Conservation (phyloP, 2,329 filamentous ascomycete genomes). For the Alternaria incomplexa region DNA sequence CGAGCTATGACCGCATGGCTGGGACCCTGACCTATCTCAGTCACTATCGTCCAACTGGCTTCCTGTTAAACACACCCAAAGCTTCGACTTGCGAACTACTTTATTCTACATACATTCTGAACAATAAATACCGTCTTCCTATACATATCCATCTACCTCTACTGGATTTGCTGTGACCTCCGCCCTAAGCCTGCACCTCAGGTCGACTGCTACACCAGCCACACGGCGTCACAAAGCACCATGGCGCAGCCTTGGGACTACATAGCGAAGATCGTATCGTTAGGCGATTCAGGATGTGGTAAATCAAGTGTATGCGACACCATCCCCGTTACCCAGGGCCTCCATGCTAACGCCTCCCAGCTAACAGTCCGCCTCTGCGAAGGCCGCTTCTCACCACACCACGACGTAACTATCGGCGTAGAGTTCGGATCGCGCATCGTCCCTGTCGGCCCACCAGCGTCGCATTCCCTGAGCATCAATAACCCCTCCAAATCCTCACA, state of each 20-base stretch:
- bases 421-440: constrained; percentile 95
- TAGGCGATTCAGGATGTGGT: constrained; percentile 94
- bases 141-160: not conserved
- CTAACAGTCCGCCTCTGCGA: constrained; percentile 95
- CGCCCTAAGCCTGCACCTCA: not conserved
- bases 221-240: constrained; percentile 14
- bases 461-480: constrained; percentile 62
- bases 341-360: constrained; percentile 46
- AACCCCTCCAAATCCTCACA: constrained; percentile 48
- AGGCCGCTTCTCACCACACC: constrained; percentile 90
- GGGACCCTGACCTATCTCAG: constrained; percentile 9
- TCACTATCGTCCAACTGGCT: constrained; percentile 7
- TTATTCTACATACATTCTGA: not conserved
- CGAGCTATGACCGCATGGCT: constrained; percentile 28
- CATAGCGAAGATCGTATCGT: constrained; percentile 97
- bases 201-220: not conserved
- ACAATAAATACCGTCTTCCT: not conserved
- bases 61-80: not conserved
- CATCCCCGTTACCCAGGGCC: not conserved
- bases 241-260: constrained; percentile 86
- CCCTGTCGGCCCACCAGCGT: constrained; percentile 83
- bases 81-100: not conserved
- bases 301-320: constrained; percentile 71
- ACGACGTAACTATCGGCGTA: constrained; percentile 97
- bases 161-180: not conserved